Evolutionary conservation across 2,329 filamentous ascomycete species (phyloP).

Genomic region (Magnaporthiopsis incrustans): DNA sequence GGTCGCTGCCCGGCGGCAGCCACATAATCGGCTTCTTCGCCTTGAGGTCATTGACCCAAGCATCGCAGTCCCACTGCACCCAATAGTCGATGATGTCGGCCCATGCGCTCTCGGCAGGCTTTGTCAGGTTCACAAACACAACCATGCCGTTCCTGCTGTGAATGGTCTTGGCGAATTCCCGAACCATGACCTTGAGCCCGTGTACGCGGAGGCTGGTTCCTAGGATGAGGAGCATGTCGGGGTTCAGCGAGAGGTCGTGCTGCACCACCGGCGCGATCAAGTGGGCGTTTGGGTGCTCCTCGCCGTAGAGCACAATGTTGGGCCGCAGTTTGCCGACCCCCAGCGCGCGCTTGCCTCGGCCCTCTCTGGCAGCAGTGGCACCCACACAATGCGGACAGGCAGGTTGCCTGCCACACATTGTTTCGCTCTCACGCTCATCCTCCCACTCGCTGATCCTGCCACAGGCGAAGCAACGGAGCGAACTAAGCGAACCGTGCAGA

Average conservation of each 20-base stretch:
- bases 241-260: conserved; percentile 55
- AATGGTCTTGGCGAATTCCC: conserved; percentile 63
- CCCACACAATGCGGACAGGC: conserved; percentile 58
- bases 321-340: conserved; percentile 61
- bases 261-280: conserved; percentile 61
- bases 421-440: conserved; percentile 45
- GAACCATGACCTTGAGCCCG: conserved; percentile 61
- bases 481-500: conserved; percentile 60
- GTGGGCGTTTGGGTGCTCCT: conserved; percentile 62
- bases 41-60: conserved; percentile 60
- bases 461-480: conserved; percentile 56
- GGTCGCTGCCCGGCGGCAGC: conserved; percentile 37
- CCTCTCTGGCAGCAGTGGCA: conserved; percentile 53
- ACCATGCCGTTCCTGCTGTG: conserved; percentile 62
- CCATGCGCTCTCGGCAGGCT: conserved; percentile 64
- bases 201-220: conserved; percentile 66
- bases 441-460: conserved; percentile 52
- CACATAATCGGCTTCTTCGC: conserved; percentile 51
- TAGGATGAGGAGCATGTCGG: conserved; percentile 61
- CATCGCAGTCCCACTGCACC: conserved; percentile 68
- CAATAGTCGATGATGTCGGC: conserved; percentile 66
- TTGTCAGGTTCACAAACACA: conserved; percentile 66
- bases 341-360: conserved; percentile 57
- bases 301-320: conserved; percentile 67
- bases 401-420: conserved; percentile 56